phyloP scores from a whole-genome alignment of 2,329 filamentous ascomycete genomes.

The Nigrospora sphaerica region DNA sequence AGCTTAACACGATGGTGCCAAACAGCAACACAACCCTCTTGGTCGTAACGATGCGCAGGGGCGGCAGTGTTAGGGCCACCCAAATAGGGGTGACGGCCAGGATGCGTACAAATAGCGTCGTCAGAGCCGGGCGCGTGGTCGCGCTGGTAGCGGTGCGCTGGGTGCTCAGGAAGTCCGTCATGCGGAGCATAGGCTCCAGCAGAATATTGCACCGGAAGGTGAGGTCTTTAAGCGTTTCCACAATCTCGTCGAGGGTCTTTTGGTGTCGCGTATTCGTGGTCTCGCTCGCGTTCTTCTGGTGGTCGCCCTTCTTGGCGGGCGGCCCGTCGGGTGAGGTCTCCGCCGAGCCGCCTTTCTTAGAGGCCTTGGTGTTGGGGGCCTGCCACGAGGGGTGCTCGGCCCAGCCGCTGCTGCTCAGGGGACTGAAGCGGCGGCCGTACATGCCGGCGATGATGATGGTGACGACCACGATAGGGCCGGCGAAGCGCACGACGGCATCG shows the following conservation, averaged over 20 bases:
- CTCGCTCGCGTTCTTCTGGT: slow-evolving; percentile 46
- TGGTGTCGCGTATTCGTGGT: slow-evolving; percentile 66
- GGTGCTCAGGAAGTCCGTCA: slow-evolving; percentile 90
- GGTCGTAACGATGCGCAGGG: slow-evolving; percentile 78
- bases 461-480: slow-evolving; percentile 78
- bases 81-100: slow-evolving; percentile 83
- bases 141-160: slow-evolving; percentile 86
- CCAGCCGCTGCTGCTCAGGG: slow-evolving; percentile 79
- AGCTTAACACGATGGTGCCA: slow-evolving; percentile 83
- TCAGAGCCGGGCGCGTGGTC: slow-evolving; percentile 83
- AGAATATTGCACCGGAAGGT: slow-evolving; percentile 89
- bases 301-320: slow-evolving; percentile 18
- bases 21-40: slow-evolving; percentile 75
- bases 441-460: slow-evolving; percentile 77
- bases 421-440: slow-evolving; percentile 86
- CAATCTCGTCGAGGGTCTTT: slow-evolving; percentile 94
- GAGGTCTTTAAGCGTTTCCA: slow-evolving; percentile 85
- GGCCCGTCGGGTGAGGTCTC: slow-evolving; percentile 21
- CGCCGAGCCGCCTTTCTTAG: slow-evolving; percentile 19
- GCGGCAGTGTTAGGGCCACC: slow-evolving; percentile 75
- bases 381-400: slow-evolving; percentile 29
- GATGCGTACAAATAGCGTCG: slow-evolving; percentile 81
- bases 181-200: slow-evolving; percentile 76
- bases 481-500: slow-evolving; percentile 71
- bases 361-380: slow-evolving; percentile 8